A percentile compares a stretch with the other conserved stretches of the same genome.
phyloP scores from a whole-genome alignment of 2,329 filamentous ascomycete species.

The Pseudocercospora musae region DNA sequence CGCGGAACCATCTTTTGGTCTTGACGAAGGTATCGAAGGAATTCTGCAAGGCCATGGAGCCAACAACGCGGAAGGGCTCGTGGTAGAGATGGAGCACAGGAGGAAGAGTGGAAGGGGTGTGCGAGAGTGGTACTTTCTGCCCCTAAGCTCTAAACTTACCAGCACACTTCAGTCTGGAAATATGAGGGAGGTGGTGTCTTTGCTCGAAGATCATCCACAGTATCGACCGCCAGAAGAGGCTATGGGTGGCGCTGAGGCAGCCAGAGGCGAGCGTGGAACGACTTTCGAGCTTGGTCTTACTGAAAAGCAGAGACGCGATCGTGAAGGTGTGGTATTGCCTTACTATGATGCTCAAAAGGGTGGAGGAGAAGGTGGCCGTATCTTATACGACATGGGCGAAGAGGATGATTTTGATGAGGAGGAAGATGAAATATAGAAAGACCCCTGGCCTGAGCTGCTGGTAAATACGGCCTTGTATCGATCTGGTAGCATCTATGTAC shows the following conservation, averaged over 20 bases:
- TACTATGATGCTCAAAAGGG: conserved; percentile 94
- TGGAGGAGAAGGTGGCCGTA: conserved; percentile 81
- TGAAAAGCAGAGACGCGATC: conserved; percentile 80
- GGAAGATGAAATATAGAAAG: conserved; percentile 60
- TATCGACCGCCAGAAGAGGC: conserved; percentile 53
- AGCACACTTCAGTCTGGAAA: conserved; percentile 11
- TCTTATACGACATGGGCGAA: conserved; percentile 92
- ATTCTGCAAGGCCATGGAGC: conserved; percentile 65
- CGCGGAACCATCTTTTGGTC: conserved; percentile 72
- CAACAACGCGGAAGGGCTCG: conserved; percentile 57
- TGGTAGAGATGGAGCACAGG: conserved; percentile 82
- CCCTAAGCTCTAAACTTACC: conserved; percentile 31
- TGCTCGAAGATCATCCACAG: conserved; percentile 74
- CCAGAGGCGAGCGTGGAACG: conserved; percentile 53
- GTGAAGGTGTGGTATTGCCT: conserved; percentile 86
- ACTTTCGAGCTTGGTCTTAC: conserved; percentile 87
- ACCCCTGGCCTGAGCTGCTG: neutral
- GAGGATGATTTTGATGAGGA: conserved; percentile 98
- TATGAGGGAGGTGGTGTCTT: conserved; percentile 42
- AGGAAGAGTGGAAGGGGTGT: conserved; percentile 77
- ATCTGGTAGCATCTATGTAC: neutral
- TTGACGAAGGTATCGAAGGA: conserved; percentile 74
- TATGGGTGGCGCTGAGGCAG: conserved; percentile 38
- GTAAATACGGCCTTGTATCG: neutral
- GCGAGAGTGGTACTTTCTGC: conserved; percentile 63